Percentiles rank a stretch among this genome's conserved stretches.
Conservation (phyloP, 2,329 filamentous ascomycete genomes). For the Alternaria dauci region DNA sequence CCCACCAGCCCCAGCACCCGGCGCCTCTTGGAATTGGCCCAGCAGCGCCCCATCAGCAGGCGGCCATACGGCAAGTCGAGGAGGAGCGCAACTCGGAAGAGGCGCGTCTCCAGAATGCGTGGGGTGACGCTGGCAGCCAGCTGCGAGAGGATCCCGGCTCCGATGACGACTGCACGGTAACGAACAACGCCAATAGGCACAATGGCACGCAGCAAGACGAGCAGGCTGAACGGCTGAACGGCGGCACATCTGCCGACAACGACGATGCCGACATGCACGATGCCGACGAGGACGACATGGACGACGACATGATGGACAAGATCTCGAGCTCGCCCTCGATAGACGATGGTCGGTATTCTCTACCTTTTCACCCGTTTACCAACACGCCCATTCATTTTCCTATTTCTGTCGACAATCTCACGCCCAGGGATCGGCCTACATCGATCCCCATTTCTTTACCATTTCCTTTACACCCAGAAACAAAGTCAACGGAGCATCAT, state of each 20-base stretch:
- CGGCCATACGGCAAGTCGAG: constrained; percentile 80
- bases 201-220: constrained; percentile 39
- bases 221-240: constrained; percentile 46
- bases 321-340: constrained; percentile 99
- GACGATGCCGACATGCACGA: constrained; percentile 66
- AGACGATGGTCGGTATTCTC: constrained; percentile 90
- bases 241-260: constrained; percentile 44
- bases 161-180: constrained; percentile 62
- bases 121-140: constrained; percentile 53
- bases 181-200: constrained; percentile 30
- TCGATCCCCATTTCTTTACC: constrained; percentile 48
- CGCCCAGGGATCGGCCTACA: constrained; percentile 40
- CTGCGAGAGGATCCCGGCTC: constrained; percentile 62
- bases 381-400: constrained; percentile 56
- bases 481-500: constrained; percentile 58
- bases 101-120: constrained; percentile 67
- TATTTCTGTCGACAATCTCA: constrained; percentile 34
- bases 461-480: constrained; percentile 28
- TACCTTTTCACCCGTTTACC: constrained; percentile 51
- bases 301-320: constrained; percentile 97
- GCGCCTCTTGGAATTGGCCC: constrained; percentile 62
- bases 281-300: constrained; percentile 72
- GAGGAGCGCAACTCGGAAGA: constrained; percentile 77
- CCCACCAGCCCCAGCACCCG: constrained; percentile 62
- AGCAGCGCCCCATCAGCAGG: constrained; percentile 83